Percentiles rank a stretch among this genome's conserved stretches.
phyloP scores from a whole-genome alignment of 2,329 filamentous ascomycete genomes.

The Aspergillus piperis region DNA sequence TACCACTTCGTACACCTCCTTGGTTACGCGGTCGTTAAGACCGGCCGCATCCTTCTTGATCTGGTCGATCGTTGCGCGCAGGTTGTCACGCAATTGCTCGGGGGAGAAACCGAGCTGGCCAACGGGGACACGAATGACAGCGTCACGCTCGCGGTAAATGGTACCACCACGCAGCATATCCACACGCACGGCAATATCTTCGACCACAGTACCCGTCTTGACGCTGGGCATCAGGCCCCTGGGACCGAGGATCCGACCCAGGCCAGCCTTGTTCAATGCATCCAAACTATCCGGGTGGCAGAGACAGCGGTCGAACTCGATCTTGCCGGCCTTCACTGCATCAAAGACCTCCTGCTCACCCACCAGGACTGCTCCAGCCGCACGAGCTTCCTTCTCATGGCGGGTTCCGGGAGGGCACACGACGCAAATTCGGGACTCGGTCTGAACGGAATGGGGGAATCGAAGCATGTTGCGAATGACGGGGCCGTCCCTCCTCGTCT shows the following conservation, averaged over 20 bases:
- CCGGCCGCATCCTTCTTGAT: conserved; percentile 75
- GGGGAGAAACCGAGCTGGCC: conserved; percentile 89
- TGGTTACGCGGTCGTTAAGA: conserved; percentile 65
- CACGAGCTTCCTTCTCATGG: conserved; percentile 70
- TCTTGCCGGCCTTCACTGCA: conserved; percentile 70
- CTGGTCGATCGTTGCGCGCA: conserved; percentile 72
- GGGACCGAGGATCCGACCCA: conserved; percentile 83
- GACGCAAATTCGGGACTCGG: conserved; percentile 84
- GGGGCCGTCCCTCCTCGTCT: conserved; percentile 80
- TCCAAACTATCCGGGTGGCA: conserved; percentile 78
- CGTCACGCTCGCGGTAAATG: conserved; percentile 82
- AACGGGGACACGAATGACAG: conserved; percentile 84
- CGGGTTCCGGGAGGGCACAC: conserved; percentile 82
- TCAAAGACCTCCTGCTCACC: conserved; percentile 87
- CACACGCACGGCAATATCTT: conserved; percentile 72
- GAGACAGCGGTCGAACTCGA: conserved; percentile 86
- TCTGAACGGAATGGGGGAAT: conserved; percentile 86
- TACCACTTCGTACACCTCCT: conserved; percentile 72
- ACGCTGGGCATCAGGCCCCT: conserved; percentile 87
- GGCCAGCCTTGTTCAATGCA: conserved; percentile 75
- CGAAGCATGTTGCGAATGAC: conserved; percentile 84
- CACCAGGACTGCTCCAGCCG: conserved; percentile 77
- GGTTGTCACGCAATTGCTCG: conserved; percentile 79
- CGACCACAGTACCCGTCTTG: conserved; percentile 86
- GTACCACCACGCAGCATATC: conserved; percentile 80